Conservation (phyloP, 371 early-diverging fungal genomes). For the Umbelopsis sp. region DNA sequence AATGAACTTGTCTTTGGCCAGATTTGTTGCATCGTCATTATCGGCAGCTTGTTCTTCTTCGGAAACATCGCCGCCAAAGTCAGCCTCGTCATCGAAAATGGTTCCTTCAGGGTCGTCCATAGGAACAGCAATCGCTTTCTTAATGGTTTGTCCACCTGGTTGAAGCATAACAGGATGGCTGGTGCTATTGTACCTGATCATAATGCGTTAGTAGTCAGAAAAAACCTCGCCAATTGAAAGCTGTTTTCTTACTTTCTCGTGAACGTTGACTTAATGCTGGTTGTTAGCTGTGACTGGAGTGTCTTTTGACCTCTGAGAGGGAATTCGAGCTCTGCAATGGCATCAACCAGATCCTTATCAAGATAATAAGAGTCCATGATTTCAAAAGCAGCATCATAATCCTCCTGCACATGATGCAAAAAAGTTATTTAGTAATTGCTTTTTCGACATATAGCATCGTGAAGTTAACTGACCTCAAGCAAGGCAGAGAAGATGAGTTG, state of each 20-base stretch:
- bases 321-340: conserved; percentile 78
- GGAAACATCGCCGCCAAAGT: conserved; percentile 56
- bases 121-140: conserved; percentile 39
- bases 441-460: not conserved
- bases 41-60: conserved; percentile 54
- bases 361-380: conserved; percentile 91
- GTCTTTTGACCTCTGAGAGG: conserved; percentile 47
- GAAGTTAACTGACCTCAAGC: conserved; percentile 45
- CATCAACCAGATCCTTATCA: conserved; percentile 87
- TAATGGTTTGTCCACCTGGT: conserved; percentile 40
- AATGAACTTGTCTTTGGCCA: conserved; percentile 11
- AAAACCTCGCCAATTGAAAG: conserved; percentile 9
- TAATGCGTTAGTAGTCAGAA: not conserved
- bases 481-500: conserved; percentile 69
- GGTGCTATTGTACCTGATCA: conserved; percentile 67
- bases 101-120: conserved; percentile 69
- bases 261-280: conserved; percentile 79
- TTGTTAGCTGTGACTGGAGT: conserved; percentile 64
- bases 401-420: conserved; percentile 47
- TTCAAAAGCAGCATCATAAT: conserved; percentile 74
- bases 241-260: conserved; percentile 68
- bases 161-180: conserved; percentile 76
- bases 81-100: conserved; percentile 69
- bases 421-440: too few relatives aligned
- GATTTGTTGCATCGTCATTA: conserved; percentile 27